Base-by-base conservation (phyloP, 2,329 filamentous ascomycete genomes). In the Hysterium pulicare region DNA sequence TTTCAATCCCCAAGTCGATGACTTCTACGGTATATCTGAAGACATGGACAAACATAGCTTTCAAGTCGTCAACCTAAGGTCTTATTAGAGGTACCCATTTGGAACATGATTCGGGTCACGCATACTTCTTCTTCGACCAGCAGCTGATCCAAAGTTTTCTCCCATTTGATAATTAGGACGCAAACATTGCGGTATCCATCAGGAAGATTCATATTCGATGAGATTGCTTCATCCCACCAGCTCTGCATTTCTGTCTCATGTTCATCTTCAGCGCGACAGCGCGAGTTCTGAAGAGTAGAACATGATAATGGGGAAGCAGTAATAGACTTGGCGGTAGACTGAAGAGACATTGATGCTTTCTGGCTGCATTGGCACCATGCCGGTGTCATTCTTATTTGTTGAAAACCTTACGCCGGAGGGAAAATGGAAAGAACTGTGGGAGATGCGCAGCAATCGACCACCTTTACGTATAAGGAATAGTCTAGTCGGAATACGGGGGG, bases 151-250 rank as follows among this genome's bases (percentile, higher is more conserved):
- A 48, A 42, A 11, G 19, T 38, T 11, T 48, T 39, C 8, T 42
- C 6, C 48, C 48, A 51, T 42, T 45, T 44, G 8, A 48, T 42
- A 16, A 48, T 38, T n/a, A 48, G 33, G 3, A 51, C 43, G 20
- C 43, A 38, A 7, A 51, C 43, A 30, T 48, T 41, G 3, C 23
- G 41, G 30, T 51, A 48, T 28, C 48, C 48, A 32, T 46, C 35
- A 11, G 40, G 43, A 9, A 48, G 15, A n/a, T 48, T 33, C 41
- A 51, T 34, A 19, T 40, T 38, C 9, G 38, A 45, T 13, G 41
- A 41, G 26, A 45, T 49, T 6, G 41, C 41, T 21, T 46, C 26
- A 30, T 45, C 45, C 40, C 45, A 48, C 24, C 24, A 28, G 24
- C 24, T 28, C 13, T 28, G 24, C 24, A 28, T 28, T 28, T 28